Percentiles rank a stretch among this genome's conserved stretches.
phyloP scores from a whole-genome alignment of 139 green algal genomes.

The Chlamydomonas incerta region DNA sequence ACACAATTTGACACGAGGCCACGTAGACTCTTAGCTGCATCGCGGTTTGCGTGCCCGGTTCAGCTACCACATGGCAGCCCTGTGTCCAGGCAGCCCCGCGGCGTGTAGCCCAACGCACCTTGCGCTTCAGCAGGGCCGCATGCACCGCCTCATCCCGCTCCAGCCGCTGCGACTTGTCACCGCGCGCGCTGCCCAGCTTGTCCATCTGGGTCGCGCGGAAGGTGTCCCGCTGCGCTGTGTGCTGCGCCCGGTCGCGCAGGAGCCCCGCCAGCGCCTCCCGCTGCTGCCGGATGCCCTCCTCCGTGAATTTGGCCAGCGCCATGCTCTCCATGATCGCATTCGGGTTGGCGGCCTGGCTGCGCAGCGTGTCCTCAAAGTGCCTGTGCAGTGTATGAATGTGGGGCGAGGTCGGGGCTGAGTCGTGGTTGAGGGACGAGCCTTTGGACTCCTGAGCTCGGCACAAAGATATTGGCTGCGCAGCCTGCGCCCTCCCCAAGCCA shows the following conservation, averaged over 20 bases:
- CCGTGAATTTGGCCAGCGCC: conserved; percentile 67
- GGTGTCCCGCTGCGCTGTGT: background rate
- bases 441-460: too few relatives aligned
- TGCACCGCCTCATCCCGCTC: conserved; percentile 63
- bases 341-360: conserved; percentile 56
- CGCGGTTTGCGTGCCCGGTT: too few relatives aligned
- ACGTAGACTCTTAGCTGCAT: too few relatives aligned
- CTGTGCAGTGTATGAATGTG: too few relatives aligned
- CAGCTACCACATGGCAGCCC: too few relatives aligned
- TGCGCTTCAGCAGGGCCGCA: conserved; percentile 58
- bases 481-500: too few relatives aligned
- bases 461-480: too few relatives aligned
- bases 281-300: conserved; percentile 47
- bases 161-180: conserved; percentile 55
- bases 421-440: too few relatives aligned
- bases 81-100: too few relatives aligned
- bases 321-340: conserved; percentile 71
- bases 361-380: conserved; percentile 76
- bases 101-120: too few relatives aligned
- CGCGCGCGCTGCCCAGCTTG: conserved; percentile 30
- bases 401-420: too few relatives aligned
- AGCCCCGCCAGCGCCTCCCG: background rate
- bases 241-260: conserved; percentile 18
- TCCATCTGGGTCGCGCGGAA: conserved; percentile 28
- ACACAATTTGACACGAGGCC: too few relatives aligned